Conservation (phyloP, 2,329 filamentous ascomycete species). For the Bipolaris bicolor region DNA sequence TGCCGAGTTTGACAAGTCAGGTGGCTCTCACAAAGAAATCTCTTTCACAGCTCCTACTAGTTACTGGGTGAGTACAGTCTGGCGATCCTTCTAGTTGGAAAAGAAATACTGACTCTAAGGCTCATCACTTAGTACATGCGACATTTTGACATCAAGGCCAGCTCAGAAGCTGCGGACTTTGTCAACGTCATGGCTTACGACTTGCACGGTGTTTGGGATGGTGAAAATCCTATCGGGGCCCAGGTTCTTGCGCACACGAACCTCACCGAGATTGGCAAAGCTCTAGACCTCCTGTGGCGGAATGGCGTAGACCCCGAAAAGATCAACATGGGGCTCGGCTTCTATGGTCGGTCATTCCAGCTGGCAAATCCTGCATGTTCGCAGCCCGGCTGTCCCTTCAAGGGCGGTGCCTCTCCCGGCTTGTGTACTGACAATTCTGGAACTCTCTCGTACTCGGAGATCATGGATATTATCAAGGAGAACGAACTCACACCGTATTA, state of each 20-base stretch:
- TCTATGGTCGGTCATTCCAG: slow-evolving; percentile 50
- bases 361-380: slow-evolving; percentile 20
- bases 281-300: slow-evolving; percentile 55
- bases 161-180: slow-evolving; percentile 42
- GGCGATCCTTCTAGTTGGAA: not conserved
- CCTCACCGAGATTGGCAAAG: slow-evolving; percentile 52
- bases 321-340: slow-evolving; percentile 52
- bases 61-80: slow-evolving; percentile 22
- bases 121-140: slow-evolving; percentile 20
- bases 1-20: no score
- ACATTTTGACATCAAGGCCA: slow-evolving; percentile 22
- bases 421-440: slow-evolving; percentile 23
- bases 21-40: not conserved
- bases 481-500: slow-evolving; percentile 15
- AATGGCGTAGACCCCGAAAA: slow-evolving; percentile 49
- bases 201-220: slow-evolving; percentile 48
- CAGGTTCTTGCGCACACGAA: slow-evolving; percentile 51
- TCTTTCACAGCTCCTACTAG: slow-evolving; percentile 22
- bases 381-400: slow-evolving; percentile 12
- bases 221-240: slow-evolving; percentile 25
- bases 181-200: slow-evolving; percentile 57
- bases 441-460: slow-evolving; percentile 26
- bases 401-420: slow-evolving; percentile 6
- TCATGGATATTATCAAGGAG: slow-evolving; percentile 19
- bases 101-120: not conserved